Evolutionary conservation across 2,329 filamentous ascomycete genomes (phyloP).

Genomic region (Monosporascus sp.): DNA sequence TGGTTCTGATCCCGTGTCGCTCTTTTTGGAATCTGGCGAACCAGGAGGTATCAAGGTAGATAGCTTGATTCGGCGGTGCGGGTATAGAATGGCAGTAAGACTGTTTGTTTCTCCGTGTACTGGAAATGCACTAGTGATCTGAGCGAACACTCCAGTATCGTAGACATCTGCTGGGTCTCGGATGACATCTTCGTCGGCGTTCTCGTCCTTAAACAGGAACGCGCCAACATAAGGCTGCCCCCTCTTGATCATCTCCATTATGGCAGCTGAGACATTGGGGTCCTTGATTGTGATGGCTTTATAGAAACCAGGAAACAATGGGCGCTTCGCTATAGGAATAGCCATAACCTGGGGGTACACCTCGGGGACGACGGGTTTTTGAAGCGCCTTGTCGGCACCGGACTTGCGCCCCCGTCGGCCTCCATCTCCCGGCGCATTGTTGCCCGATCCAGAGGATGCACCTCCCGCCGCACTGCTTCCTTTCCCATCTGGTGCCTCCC

Average conservation of each 20-base stretch:
- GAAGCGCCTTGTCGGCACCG: slow-evolving; percentile 63
- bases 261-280: slow-evolving; percentile 82
- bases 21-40: slow-evolving; percentile 44
- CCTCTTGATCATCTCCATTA: slow-evolving; percentile 93
- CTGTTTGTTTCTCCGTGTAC: slow-evolving; percentile 79
- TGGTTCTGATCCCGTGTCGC: slow-evolving; percentile 41
- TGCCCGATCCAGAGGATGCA: slow-evolving; percentile 42
- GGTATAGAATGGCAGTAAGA: slow-evolving; percentile 90
- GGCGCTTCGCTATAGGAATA: slow-evolving; percentile 89
- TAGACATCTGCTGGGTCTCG: slow-evolving; percentile 87
- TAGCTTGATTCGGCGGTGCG: slow-evolving; percentile 88
- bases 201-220: slow-evolving; percentile 95
- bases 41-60: slow-evolving; percentile 72
- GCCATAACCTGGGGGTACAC: slow-evolving; percentile 97
- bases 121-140: slow-evolving; percentile 94
- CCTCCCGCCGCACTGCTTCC: slow-evolving; percentile 54
- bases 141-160: slow-evolving; percentile 93
- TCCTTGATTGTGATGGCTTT: slow-evolving; percentile 97
- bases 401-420: slow-evolving; percentile 69
- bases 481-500: slow-evolving; percentile 47
- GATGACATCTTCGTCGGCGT: slow-evolving; percentile 89
- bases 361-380: slow-evolving; percentile 87
- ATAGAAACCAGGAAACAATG: slow-evolving; percentile 95
- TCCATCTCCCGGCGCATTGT: slow-evolving; percentile 56
- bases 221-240: slow-evolving; percentile 96